Evolutionary conservation across 176 grass and related monocot genomes (phyloP), one percentile per base, ranked within the genome.

Genomic region (Juncus inflexus): DNA sequence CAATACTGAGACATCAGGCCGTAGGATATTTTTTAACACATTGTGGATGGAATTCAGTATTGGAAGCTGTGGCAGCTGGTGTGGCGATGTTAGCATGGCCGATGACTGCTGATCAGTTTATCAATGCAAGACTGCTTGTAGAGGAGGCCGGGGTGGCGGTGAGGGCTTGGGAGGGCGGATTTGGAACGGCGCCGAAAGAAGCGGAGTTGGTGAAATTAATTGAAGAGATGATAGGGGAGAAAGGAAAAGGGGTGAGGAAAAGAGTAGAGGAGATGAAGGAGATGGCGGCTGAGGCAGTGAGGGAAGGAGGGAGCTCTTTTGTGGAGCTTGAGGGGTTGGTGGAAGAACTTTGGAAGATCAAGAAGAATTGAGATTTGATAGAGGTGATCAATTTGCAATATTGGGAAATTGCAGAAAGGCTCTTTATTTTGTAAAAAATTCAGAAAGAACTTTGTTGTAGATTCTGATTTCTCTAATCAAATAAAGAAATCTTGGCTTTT

Each of bases 1-100:
- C 70, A 2, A 81, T 81, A 35, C 70, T 81, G 55, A 50, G 40
- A 14, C 71, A 81, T 59, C 4, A 12, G 36, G 42, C 71, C 19
- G 78, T 81, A 45, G 78, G 71, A 37, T 56, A 37, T 62, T 81
- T 69, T 60, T 1, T 81, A 16, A 81, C 56, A 3, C 78, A 81
- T 60, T 80, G 78, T 58, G 78, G 78, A 13, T 80, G 78, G 78
- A 80, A 80, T 61, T 80, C 78, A 52, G 69, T 74, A 15, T 62
- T 80, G 52, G 69, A 80, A 54, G 69, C 78, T 5, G 60, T 61
- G 35, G 42, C 70, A 6, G 70, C 70, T 2, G 78, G 78, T 0
- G 55, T 81, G 35, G 56, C 63, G 12, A 60, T 81, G 35, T 56
- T 81, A 63, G 74, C 71, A 14, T 81, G 78, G 78, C 78, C 78